Evolutionary conservation across 768 basidiomycete species (phyloP).

Genomic region (Amanita polypyramis): DNA sequence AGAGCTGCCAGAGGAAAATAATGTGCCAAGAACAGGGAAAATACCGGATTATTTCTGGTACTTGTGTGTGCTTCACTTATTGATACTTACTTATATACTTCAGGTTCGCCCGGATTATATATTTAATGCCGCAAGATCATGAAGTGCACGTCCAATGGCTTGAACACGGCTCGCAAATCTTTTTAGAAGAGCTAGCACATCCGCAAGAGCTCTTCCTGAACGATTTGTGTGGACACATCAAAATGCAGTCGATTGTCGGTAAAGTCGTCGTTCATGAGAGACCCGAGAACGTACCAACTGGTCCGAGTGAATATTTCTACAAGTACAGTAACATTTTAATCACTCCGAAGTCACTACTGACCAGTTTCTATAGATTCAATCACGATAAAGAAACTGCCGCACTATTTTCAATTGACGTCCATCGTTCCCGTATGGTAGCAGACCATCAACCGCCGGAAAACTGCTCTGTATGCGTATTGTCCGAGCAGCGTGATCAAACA

Average conservation of each 20-base stretch:
- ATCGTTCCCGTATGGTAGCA: slow-evolving; percentile 16
- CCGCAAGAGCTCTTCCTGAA: slow-evolving; percentile 58
- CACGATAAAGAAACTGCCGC: slow-evolving; percentile 36
- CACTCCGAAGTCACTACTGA: slow-evolving; percentile 4
- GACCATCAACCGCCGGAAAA: slow-evolving; percentile 32
- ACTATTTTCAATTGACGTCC: slow-evolving; percentile 31
- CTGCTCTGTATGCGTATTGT: slow-evolving; percentile 38
- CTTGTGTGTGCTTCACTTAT: neutral
- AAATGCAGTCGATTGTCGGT: slow-evolving; percentile 30
- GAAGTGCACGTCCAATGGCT: slow-evolving; percentile 66
- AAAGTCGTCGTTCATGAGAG: slow-evolving; percentile 36
- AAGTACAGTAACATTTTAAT: slow-evolving; percentile 27
- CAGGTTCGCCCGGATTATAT: slow-evolving; percentile 64
- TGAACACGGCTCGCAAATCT: slow-evolving; percentile 53
- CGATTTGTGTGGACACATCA: slow-evolving; percentile 37
- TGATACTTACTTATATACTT: neutral
- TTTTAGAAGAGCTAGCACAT: slow-evolving; percentile 49
- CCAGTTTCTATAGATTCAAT: slow-evolving; percentile 28
- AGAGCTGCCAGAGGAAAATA: slow-evolving; percentile 20
- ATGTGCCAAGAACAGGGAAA: slow-evolving; percentile 26
- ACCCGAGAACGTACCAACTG: slow-evolving; percentile 16
- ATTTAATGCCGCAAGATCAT: slow-evolving; percentile 31
- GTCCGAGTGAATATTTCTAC: slow-evolving; percentile 38
- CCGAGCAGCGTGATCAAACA: slow-evolving; percentile 22
- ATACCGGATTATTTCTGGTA: slow-evolving; percentile 61